Evolutionary conservation across 2,329 filamentous ascomycete genomes (phyloP), one percentile per base, ranked within the genome.

Genomic region (Pseudogymnoascus sp.): DNA sequence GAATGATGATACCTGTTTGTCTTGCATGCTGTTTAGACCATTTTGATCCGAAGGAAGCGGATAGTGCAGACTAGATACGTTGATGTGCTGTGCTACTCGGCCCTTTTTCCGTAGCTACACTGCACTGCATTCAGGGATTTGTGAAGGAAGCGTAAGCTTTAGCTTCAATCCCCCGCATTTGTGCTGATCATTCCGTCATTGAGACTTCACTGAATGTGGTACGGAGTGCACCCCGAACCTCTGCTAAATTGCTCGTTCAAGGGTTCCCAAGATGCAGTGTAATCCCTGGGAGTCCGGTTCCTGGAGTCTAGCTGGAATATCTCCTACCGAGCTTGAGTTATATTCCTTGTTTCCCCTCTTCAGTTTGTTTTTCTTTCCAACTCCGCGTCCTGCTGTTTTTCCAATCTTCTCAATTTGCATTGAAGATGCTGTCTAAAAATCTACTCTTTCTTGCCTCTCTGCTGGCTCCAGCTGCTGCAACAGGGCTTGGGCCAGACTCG

Each of bases 401-500:
- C 5, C n/a, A 56, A 53, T 18, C 50, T 5, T 34, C 50, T 28
- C 14, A 50, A 18, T 28, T 56, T 34, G 25, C 18, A 36, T 31
- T 64, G 64, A 69, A 60, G n/a, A 72, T 70, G 63, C 63, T 63
- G 25, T 62, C 63, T 38, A n/a, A 59, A 60, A 21, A 66, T 40
- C 23, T 69, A 16, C 31, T 63, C 28, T 34, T 25, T 60, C 66
- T 28, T 62, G 64, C 18, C 42, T 71, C 37, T 62, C 36, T 60
- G 60, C 65, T 14, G 59, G 12, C 60, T 16, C 38, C 64, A 12
- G 44, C 66, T 16, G 66, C 59, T 3, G 18, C 62, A 1, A 67
- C 62, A 14, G 61, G 28, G 62, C 62, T 69, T 36, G 74, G 76
- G 21, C 81, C 84, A 0, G 84, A 87, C 70, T 74, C 77, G 67